phyloP scores from a whole-genome alignment of 176 grass and related monocot species.

The Cocos nucifera region DNA sequence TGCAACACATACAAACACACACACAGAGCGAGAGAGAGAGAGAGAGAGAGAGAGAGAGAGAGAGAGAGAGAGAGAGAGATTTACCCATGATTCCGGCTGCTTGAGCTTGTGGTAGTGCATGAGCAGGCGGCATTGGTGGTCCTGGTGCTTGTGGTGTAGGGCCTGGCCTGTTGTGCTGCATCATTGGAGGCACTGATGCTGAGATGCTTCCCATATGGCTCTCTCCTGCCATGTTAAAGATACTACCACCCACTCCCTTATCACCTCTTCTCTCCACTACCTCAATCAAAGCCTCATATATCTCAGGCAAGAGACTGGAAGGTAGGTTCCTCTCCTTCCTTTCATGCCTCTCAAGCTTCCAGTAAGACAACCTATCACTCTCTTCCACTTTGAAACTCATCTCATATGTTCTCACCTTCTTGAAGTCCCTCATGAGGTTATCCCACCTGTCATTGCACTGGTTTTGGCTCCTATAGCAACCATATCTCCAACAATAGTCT shows the following conservation, averaged over 20 bases:
- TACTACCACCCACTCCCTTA: background rate
- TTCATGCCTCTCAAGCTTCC: slow-evolving; percentile 13
- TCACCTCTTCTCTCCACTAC: background rate
- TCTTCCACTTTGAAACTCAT: background rate
- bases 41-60: slow-evolving; percentile 5
- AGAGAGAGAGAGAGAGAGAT: slow-evolving; percentile 7
- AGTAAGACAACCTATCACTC: slow-evolving; percentile 1
- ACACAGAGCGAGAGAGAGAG: too few species aligned
- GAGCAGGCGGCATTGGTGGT: background rate
- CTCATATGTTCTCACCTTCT: slow-evolving; percentile 25
- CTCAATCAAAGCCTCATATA: slow-evolving; percentile 20
- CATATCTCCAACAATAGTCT: slow-evolving; percentile 20
- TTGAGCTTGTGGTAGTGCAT: background rate
- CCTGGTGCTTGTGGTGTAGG: background rate
- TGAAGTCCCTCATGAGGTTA: slow-evolving; percentile 28
- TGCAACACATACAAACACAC: too few species aligned
- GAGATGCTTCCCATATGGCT: background rate
- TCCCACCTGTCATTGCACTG: slow-evolving; percentile 31
- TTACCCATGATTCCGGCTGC: background rate
- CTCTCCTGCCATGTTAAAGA: background rate
- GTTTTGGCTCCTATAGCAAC: slow-evolving; percentile 25
- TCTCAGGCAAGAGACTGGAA: slow-evolving; percentile 17
- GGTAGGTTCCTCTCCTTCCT: slow-evolving; percentile 20
- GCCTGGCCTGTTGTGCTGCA: too few species aligned
- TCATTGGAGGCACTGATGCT: too few species aligned